Evolutionary conservation across 352 stramenopile genomes (phyloP).

Genomic region (Pythium aquatile): DNA sequence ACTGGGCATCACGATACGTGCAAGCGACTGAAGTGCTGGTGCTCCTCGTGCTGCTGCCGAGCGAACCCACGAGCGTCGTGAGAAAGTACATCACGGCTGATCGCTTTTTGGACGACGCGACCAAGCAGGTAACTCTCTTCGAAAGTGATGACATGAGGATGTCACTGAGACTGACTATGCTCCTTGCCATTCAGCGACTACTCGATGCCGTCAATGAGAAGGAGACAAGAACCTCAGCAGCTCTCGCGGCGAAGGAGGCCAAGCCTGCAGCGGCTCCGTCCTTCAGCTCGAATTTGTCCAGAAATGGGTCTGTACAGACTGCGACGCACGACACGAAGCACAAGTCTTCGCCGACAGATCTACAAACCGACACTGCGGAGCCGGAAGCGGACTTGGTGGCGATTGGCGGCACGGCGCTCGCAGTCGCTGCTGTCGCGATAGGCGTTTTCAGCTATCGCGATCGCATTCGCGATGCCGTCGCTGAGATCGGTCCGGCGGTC

Average conservation of each 20-base stretch:
- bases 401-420: slow-evolving; percentile 50
- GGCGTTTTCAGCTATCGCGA: slow-evolving; percentile 50
- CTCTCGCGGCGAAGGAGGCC: background rate
- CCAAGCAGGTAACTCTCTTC: slow-evolving; percentile 37
- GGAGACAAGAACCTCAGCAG: background rate
- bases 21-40: slow-evolving; percentile 41
- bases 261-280: background rate
- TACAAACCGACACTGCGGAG: background rate
- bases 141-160: background rate
- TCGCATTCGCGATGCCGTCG: slow-evolving; percentile 44
- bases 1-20: slow-evolving; percentile 5
- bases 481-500: slow-evolving; percentile 42
- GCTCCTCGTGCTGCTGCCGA: slow-evolving; percentile 47
- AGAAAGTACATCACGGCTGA: slow-evolving; percentile 36
- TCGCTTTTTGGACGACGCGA: slow-evolving; percentile 37
- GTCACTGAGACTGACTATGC: too few relatives aligned
- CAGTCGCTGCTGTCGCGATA: slow-evolving; percentile 42
- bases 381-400: slow-evolving; percentile 8
- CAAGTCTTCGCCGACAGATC: background rate
- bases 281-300: background rate
- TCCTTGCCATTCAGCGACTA: background rate
- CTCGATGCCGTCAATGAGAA: slow-evolving; percentile 1
- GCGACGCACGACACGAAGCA: background rate
- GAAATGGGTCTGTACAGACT: background rate
- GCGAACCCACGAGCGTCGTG: slow-evolving; percentile 37